These are phyloP conservation scores for Tolypocladium endophyticum DNA, from an alignment of 2,329 filamentous ascomycete genomes.

Conservation along the genomic window DNA sequence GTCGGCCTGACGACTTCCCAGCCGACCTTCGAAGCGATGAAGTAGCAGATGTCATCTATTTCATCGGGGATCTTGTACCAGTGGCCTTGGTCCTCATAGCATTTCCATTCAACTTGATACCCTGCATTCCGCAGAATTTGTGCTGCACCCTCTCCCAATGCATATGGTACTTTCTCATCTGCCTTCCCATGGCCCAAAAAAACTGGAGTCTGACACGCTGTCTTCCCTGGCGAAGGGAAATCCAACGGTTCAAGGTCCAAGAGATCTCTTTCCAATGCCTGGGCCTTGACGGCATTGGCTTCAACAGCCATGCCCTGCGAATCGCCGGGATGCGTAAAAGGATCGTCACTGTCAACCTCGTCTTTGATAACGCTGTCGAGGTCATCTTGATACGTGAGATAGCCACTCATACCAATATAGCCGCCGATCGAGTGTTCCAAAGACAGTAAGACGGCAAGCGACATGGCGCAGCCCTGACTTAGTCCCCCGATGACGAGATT, in stretches of 20 bases:
- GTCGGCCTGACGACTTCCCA: background rate
- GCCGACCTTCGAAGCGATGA: background rate
- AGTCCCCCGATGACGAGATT: background rate
- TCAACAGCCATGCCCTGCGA: background rate
- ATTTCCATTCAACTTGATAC: background rate
- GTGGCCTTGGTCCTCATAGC: background rate
- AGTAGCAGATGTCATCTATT: background rate
- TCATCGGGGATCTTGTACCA: background rate
- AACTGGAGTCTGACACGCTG: background rate
- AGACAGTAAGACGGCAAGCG: background rate
- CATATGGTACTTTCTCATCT: background rate
- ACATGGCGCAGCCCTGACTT: background rate
- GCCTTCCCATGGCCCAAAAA: background rate
- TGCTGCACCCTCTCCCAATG: background rate
- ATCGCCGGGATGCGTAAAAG: background rate
- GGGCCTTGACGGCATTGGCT: background rate
- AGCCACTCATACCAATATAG: background rate
- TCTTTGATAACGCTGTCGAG: background rate
- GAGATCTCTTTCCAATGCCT: background rate
- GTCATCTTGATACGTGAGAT: background rate
- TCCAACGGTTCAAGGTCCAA: background rate
- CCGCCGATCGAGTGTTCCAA: background rate
- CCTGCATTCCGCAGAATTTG: background rate
- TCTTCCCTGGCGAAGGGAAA: background rate
- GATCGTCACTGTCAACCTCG: background rate